Percentiles rank a stretch among this genome's conserved stretches.
phyloP scores from a whole-genome alignment of 2,329 filamentous ascomycete species.

The Mollisiaceae sp. region DNA sequence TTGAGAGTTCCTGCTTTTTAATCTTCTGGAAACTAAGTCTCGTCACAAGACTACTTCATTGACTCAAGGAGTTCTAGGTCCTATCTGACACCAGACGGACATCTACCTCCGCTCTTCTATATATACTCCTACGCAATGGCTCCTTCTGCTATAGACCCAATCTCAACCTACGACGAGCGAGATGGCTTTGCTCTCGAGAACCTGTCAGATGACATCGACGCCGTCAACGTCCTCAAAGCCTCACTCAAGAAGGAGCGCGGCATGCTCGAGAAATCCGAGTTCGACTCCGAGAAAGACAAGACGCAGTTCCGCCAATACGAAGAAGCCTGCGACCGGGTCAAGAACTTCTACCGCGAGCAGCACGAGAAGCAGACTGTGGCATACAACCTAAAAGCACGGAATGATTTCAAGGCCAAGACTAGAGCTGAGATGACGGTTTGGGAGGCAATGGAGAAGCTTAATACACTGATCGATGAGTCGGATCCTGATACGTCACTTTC shows the following conservation, averaged over 20 bases:
- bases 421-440: conserved; percentile 80
- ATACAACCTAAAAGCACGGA: conserved; percentile 83
- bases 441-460: conserved; percentile 91
- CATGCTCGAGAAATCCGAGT: conserved; percentile 64
- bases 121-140: conserved; percentile 30
- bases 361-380: conserved; percentile 76
- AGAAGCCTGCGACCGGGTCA: conserved; percentile 81
- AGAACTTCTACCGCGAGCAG: conserved; percentile 81
- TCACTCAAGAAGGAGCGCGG: conserved; percentile 42
- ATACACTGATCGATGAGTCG: conserved; percentile 88
- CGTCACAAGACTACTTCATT: not conserved
- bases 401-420: conserved; percentile 68
- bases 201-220: conserved; percentile 55
- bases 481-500: conserved; percentile 87
- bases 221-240: conserved; percentile 59
- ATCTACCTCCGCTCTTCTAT: not conserved
- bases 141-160: conserved; percentile 34
- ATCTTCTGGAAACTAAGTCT: not conserved
- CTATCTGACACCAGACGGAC: not conserved
- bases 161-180: conserved; percentile 22
- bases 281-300: conserved; percentile 80
- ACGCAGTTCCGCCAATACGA: conserved; percentile 82
- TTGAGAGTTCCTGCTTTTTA: not conserved
- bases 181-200: conserved; percentile 48
- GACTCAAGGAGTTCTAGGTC: not conserved